Conservation (phyloP, 169 alveolate genomes). For the Plasmodium berghei region DNA sequence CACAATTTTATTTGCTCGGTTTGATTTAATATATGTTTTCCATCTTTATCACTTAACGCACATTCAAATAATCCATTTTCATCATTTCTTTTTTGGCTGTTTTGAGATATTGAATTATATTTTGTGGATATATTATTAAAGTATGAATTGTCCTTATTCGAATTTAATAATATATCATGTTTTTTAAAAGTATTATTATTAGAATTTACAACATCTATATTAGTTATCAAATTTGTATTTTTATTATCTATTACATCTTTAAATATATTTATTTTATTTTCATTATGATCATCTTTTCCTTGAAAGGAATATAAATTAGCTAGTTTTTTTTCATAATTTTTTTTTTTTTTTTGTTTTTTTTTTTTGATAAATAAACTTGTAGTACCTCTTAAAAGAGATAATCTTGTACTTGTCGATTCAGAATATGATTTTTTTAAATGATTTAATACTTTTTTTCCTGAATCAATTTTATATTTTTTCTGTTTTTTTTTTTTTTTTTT, state of each 20-base stretch:
- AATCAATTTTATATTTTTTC: neutral
- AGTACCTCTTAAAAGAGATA: constrained; percentile 28
- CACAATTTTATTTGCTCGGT: neutral
- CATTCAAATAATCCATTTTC: neutral
- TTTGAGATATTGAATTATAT: no score
- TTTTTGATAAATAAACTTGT: constrained; percentile 2
- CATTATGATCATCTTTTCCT: no score
- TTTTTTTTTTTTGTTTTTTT: neutral
- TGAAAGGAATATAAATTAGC: no score
- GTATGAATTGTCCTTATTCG: no score
- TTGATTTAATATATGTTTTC: neutral
- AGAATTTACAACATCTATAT: neutral
- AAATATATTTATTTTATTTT: no score
- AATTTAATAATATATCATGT: no score
- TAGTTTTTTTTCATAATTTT: neutral
- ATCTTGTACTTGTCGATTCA: constrained; percentile 15
- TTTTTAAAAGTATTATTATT: no score
- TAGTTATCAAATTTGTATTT: neutral
- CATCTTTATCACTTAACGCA: neutral
- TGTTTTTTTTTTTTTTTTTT: constrained; percentile 10
- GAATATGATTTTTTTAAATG: constrained; percentile 18
- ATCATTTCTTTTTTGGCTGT: neutral
- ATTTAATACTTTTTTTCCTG: constrained; percentile 4
- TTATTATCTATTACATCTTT: neutral
- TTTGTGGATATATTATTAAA: no score